Evolutionary conservation across 1,284 basidiomycete species (phyloP), one percentile per base, ranked within the genome.

Genomic region (Peniophora sp.): DNA sequence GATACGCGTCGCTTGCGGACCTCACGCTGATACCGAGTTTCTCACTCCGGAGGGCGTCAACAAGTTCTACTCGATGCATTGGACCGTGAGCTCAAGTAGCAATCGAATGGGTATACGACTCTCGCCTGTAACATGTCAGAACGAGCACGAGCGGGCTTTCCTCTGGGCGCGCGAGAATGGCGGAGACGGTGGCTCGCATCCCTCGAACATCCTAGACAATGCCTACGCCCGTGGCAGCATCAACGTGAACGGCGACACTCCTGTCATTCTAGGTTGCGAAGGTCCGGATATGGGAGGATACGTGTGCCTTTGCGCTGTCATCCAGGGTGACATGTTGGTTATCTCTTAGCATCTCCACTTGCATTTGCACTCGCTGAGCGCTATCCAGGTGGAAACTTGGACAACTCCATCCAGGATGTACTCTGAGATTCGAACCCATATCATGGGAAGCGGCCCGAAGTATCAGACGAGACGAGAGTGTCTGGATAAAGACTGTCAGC

Each of bases 131-230:
- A 34, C n/a, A 3, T 20, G 23, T 14, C 24, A 42, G 3, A 46
- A 48, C 24, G 15, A 24, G 5, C 70, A 78, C 47, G 70, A 73
- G 1, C 63, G 71, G 0, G 71, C 68, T n/a, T 71, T 86, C 43
- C 56, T 67, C 9, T 88, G 83, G 81, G 75, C 83, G 0, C 70
- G 84, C 36, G 54, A 61, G 15, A 78, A 72, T 48, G 85, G 85
- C 14, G 84, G 84, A 0, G 78, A 86, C 59, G 85, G 85, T 6
- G 85, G 85, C 0, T 78, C 79, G 11, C 86, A 88, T 62, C 84
- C 85, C 0, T 79, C 76, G 37, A 88, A 88, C 57, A 80, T 87
- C 47, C 72, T 85, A 18, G 84, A 87, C 56, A 82, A 84, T 52
- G 81, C 78, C 2, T 88, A 87, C 59, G 74, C 78, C 0, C 66